Evolutionary conservation across 2,329 filamentous ascomycete species (phyloP), one percentile per base, ranked within the genome.

Genomic region (Pleomassaria siparia): DNA sequence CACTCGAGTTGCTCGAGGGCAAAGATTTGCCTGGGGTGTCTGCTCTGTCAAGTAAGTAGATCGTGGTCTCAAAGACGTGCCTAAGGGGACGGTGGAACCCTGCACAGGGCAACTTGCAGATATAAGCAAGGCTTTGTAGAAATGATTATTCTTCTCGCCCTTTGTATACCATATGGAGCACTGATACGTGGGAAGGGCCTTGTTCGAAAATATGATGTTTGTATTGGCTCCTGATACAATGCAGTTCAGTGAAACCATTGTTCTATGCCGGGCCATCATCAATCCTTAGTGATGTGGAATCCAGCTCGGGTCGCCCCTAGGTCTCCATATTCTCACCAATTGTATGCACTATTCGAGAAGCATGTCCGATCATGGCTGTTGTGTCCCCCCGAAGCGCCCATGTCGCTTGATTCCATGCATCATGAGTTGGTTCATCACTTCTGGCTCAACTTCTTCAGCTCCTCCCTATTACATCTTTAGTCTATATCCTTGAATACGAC

Each of bases 1-100:
- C 87, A 64, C 80, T 99, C 69, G 94, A 99, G 82, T 80, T 99
- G 66, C 85, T 99, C 55, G 94, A 99, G 83, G 94, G 94, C 76
- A 99, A 99, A 84, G 92, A 90, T 58, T 81, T 99, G 68, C 94
- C 94, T 47, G 94, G 94, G 80, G 91, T 99, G 56, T 80, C 82
- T 67, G 92, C 92, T 64, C 85, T 99, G 72, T 96, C 91, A 76
- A 83, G 78, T 78, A 85, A 84, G 77, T 84, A 80, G 72, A 68
- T 50, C 55, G 59, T 46, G 53, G 49, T 48, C 49, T 49, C 25
- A 49, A 52, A 33, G 21, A 44, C 49, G 18, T 48, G 51, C 54
- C 63, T 67, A 58, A 67, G n/a, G n/a, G n/a, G n/a, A n/a, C n/a
- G n/a, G n/a, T n/a, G n/a, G n/a, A n/a, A n/a, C n/a, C n/a, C n/a